phyloP scores from a whole-genome alignment of 495 filamentous ascomycete genomes.

The Podospora pseudoanserina region DNA sequence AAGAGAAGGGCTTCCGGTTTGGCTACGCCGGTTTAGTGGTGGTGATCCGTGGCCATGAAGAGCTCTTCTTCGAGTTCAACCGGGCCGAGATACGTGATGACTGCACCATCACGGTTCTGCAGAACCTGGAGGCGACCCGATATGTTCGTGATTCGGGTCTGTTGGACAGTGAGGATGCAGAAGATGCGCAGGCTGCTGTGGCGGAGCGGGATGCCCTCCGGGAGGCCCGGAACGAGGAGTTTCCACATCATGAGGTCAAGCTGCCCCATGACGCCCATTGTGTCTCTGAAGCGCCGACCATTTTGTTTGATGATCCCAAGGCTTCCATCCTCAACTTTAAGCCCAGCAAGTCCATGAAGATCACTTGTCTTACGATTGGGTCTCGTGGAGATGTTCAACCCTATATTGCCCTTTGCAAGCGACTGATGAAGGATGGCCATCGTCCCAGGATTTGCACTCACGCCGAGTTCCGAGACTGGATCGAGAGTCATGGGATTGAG shows the following conservation, averaged over 20 bases:
- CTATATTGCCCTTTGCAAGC: slow-evolving; percentile 94
- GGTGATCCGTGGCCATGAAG: slow-evolving; percentile 89
- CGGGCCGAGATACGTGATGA: slow-evolving; percentile 76
- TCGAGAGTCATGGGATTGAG: slow-evolving; percentile 86
- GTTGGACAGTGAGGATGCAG: slow-evolving; percentile 64
- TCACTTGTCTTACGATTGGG: slow-evolving; percentile 94
- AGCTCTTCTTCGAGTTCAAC: slow-evolving; percentile 94
- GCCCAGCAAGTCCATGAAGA: slow-evolving; percentile 71
- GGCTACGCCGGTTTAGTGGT: slow-evolving; percentile 90
- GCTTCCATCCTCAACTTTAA: slow-evolving; percentile 96
- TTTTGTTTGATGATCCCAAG: slow-evolving; percentile 87
- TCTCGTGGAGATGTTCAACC: slow-evolving; percentile 95
- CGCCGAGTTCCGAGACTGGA: slow-evolving; percentile 82
- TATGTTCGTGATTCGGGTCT: slow-evolving; percentile 70
- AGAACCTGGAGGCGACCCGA: slow-evolving; percentile 66
- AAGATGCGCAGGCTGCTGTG: slow-evolving; percentile 71
- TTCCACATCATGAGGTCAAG: slow-evolving; percentile 55
- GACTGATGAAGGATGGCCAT: slow-evolving; percentile 83
- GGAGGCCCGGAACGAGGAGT: slow-evolving; percentile 65
- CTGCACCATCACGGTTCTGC: slow-evolving; percentile 75
- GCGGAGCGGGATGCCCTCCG: slow-evolving; percentile 79
- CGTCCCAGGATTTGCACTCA: slow-evolving; percentile 87
- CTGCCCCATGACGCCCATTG: slow-evolving; percentile 51
- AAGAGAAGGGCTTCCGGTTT: slow-evolving; percentile 92
- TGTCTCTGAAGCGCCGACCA: slow-evolving; percentile 58